Evolutionary conservation across 805 yeast species (phyloP).

Genomic region (Metschnikowia dekortorum): DNA sequence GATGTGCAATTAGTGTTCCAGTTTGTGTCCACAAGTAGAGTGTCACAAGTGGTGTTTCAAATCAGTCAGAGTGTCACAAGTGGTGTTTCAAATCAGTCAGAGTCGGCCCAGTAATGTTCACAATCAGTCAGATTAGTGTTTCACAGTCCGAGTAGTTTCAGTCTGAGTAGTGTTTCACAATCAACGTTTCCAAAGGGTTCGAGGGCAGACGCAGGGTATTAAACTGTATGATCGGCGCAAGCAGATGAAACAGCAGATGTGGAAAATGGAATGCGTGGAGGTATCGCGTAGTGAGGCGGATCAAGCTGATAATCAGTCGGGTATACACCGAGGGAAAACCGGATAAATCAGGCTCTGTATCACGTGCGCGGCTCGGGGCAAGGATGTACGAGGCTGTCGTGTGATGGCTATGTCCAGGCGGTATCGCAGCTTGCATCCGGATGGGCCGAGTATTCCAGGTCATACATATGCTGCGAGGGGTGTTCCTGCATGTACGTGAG

Average conservation of each 20-base stretch:
- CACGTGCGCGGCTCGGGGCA: background rate
- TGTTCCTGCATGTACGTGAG: background rate
- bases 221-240: background rate
- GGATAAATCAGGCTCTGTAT: background rate
- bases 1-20: too few species aligned
- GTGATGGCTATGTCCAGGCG: background rate
- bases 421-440: background rate
- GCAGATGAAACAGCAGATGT: background rate
- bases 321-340: background rate
- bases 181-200: background rate
- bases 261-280: background rate
- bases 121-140: too few species aligned
- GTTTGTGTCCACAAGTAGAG: too few species aligned
- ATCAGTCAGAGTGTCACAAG: too few species aligned
- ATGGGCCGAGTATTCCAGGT: background rate
- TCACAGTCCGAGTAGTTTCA: too few species aligned
- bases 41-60: too few species aligned
- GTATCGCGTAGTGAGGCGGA: background rate
- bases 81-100: too few species aligned
- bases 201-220: background rate
- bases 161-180: too few species aligned
- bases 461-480: background rate
- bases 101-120: too few species aligned
- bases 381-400: background rate
- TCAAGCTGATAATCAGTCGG: constrained; percentile 1